These are phyloP conservation scores for Rhynchospora tenuis DNA, from an alignment of 176 grass and related monocot species.

Conservation along the genomic window DNA sequence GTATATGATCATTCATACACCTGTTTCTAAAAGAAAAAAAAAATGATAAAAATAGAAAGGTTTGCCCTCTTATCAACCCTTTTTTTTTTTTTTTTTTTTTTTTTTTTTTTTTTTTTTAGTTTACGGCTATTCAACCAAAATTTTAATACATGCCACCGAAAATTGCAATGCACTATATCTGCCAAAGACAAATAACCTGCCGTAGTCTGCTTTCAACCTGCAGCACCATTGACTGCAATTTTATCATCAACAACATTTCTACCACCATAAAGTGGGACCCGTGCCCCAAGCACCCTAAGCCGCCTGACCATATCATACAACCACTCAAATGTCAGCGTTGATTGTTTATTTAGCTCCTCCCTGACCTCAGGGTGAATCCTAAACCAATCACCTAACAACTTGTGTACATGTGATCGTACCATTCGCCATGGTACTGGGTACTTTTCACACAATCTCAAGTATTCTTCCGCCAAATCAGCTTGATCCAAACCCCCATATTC, in stretches of 20 bases:
- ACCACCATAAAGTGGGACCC: constrained; percentile 47
- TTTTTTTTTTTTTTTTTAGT: neutral
- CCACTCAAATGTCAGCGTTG: constrained; percentile 73
- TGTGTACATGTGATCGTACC: constrained; percentile 89
- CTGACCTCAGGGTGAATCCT: constrained; percentile 74
- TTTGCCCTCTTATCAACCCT: neutral
- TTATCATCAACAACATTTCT: neutral
- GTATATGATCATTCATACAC: neutral
- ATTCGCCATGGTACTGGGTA: constrained; percentile 98
- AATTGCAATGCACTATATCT: neutral
- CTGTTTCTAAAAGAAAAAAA: neutral
- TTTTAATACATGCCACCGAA: neutral
- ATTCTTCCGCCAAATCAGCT: constrained; percentile 68
- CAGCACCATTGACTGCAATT: neutral
- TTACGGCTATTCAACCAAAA: neutral
- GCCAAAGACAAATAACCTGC: neutral
- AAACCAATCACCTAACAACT: constrained; percentile 90
- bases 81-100: neutral
- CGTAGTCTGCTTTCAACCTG: neutral
- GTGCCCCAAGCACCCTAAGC: constrained; percentile 60
- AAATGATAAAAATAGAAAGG: neutral
- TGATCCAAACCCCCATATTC: constrained; percentile 55
- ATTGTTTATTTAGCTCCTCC: constrained; percentile 80
- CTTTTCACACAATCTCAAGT: constrained; percentile 76
- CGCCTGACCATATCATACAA: constrained; percentile 81